These are phyloP conservation scores for Cordyceps pruinosa DNA, from an alignment of 2,329 filamentous ascomycete genomes.

Conservation along the genomic window DNA sequence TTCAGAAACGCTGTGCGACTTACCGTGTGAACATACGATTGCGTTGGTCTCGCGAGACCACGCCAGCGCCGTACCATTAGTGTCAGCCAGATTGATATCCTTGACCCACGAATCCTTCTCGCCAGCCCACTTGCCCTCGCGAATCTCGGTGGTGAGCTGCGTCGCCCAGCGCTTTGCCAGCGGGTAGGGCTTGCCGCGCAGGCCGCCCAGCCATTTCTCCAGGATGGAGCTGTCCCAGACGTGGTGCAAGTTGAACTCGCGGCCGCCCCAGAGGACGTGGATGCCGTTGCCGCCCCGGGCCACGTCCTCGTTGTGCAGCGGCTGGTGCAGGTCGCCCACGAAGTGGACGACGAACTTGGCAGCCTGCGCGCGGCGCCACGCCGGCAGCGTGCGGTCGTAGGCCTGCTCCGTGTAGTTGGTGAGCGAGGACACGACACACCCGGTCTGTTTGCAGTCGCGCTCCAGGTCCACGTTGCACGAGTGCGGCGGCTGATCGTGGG, in stretches of 20 bases:
- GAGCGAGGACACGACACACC: constrained; percentile 56
- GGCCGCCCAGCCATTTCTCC: constrained; percentile 55
- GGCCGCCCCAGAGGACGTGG: constrained; percentile 52
- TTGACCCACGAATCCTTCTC: constrained; percentile 48
- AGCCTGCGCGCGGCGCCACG: constrained; percentile 47
- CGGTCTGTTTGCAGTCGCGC: constrained; percentile 54
- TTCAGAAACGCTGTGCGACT: constrained; percentile 18
- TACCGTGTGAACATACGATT: constrained; percentile 55
- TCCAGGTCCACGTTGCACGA: constrained; percentile 50
- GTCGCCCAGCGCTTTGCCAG: constrained; percentile 50
- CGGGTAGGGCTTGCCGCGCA: constrained; percentile 40
- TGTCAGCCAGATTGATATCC: constrained; percentile 48
- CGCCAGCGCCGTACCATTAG: constrained; percentile 47
- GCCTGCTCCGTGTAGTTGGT: constrained; percentile 54
- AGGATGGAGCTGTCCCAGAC: constrained; percentile 68
- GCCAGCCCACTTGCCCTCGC: constrained; percentile 45
- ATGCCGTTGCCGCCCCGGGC: constrained; percentile 63
- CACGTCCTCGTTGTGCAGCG: constrained; percentile 58
- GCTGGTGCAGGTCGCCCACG: constrained; percentile 63
- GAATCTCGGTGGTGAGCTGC: constrained; percentile 48
- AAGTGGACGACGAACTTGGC: constrained; percentile 64
- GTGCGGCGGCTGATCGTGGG: constrained; percentile 53
- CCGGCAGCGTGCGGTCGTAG: constrained; percentile 37
- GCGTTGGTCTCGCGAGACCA: constrained; percentile 61
- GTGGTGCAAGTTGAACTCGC: constrained; percentile 58